phyloP scores from a whole-genome alignment of 2,329 filamentous ascomycete genomes.

The Phialocephala subalpina region DNA sequence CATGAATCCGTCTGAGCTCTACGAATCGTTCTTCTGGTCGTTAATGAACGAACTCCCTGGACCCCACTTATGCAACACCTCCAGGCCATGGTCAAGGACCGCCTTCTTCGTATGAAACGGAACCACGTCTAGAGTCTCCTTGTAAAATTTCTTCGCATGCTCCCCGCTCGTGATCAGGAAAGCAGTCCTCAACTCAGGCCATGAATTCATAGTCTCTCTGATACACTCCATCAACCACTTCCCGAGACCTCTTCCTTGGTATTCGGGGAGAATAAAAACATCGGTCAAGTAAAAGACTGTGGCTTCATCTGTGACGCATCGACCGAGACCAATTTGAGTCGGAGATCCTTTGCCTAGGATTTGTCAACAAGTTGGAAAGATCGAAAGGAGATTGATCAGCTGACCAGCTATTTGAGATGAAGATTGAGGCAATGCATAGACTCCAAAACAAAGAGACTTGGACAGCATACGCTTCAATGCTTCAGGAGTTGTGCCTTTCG shows the following conservation, averaged over 20 bases:
- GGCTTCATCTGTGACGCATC: slow-evolving; percentile 72
- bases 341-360: background rate
- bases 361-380: background rate
- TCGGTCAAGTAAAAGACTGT: slow-evolving; percentile 76
- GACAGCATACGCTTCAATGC: slow-evolving; percentile 59
- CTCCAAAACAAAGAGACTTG: slow-evolving; percentile 65
- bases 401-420: slow-evolving; percentile 44
- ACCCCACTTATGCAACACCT: slow-evolving; percentile 8
- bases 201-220: slow-evolving; percentile 61
- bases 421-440: slow-evolving; percentile 54
- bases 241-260: slow-evolving; percentile 68
- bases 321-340: slow-evolving; percentile 60
- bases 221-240: slow-evolving; percentile 70
- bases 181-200: slow-evolving; percentile 66
- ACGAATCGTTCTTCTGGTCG: background rate
- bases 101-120: background rate
- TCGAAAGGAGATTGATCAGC: background rate
- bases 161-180: slow-evolving; percentile 57
- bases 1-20: background rate
- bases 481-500: slow-evolving; percentile 25
- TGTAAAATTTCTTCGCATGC: slow-evolving; percentile 33
- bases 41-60: background rate
- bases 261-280: slow-evolving; percentile 67
- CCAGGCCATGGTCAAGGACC: background rate
- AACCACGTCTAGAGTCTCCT: slow-evolving; percentile 28